A percentile compares a stretch with the other conserved stretches of the same genome.
Conservation (phyloP, 345 rosid genomes). For the Firmiana major region DNA sequence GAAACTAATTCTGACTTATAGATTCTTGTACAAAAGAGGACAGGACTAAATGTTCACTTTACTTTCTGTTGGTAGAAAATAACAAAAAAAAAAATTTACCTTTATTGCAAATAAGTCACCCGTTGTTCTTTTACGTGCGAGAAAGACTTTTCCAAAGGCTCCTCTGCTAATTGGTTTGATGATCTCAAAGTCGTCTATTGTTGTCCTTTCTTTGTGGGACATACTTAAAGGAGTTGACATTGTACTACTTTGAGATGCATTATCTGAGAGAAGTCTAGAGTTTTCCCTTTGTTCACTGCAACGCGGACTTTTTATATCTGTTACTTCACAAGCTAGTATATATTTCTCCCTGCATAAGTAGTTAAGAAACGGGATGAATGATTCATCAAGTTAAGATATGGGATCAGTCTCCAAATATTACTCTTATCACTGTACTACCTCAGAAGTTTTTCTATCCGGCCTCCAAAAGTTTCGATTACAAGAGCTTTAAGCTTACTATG, state of each 20-base stretch:
- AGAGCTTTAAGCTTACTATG: slow-evolving; percentile 71
- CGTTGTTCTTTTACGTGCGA: slow-evolving; percentile 76
- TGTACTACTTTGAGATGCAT: slow-evolving; percentile 43
- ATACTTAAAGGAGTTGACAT: slow-evolving; percentile 44
- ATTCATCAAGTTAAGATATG: slow-evolving; percentile 9
- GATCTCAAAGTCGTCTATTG: slow-evolving; percentile 81
- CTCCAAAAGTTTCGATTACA: slow-evolving; percentile 75
- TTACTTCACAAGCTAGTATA: slow-evolving; percentile 55
- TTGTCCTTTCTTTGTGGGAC: slow-evolving; percentile 58
- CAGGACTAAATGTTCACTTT: neutral
- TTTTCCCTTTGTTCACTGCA: slow-evolving; percentile 39
- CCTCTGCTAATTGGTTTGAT: slow-evolving; percentile 87
- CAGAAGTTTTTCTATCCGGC: slow-evolving; percentile 68
- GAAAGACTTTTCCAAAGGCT: slow-evolving; percentile 83
- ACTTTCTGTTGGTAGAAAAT: neutral
- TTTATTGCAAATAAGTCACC: slow-evolving; percentile 88
- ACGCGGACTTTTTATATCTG: slow-evolving; percentile 40
- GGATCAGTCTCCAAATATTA: slow-evolving; percentile 4
- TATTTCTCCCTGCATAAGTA: slow-evolving; percentile 64
- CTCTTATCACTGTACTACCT: slow-evolving; percentile 36
- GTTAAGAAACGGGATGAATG: slow-evolving; percentile 3
- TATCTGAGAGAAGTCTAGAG: slow-evolving; percentile 35
- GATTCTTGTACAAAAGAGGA: neutral
- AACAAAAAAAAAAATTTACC: slow-evolving; percentile 33
- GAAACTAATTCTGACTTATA: neutral